phyloP scores from a whole-genome alignment of 1,284 basidiomycete genomes.

The Laetiporus sulphureus region DNA sequence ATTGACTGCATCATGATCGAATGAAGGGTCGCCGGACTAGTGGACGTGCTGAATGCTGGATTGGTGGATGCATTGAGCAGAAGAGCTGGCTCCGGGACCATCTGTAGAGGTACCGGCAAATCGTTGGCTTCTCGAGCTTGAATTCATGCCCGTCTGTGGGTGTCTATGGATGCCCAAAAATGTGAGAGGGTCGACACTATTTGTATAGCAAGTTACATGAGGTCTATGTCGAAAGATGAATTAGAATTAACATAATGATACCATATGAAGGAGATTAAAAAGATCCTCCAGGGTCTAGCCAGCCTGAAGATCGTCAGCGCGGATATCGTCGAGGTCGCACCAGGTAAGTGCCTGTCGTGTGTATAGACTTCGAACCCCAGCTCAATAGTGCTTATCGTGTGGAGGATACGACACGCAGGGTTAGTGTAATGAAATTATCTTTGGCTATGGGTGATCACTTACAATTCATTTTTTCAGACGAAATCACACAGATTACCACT shows the following conservation, averaged over 20 bases:
- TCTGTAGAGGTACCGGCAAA: slow-evolving; percentile 16
- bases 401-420: slow-evolving; percentile 26
- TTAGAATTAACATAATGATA: too few relatives aligned
- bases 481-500: slow-evolving; percentile 29
- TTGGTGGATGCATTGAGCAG: too few relatives aligned
- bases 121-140: slow-evolving; percentile 34
- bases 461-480: slow-evolving; percentile 16
- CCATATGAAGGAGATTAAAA: slow-evolving; percentile 34
- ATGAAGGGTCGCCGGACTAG: slow-evolving; percentile 11
- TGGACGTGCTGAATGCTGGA: neutral
- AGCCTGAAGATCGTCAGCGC: slow-evolving; percentile 34
- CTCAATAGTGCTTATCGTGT: neutral
- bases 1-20: slow-evolving; percentile 18
- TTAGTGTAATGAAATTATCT: neutral
- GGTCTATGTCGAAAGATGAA: too few relatives aligned
- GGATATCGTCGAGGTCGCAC: slow-evolving; percentile 34
- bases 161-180: slow-evolving; percentile 44
- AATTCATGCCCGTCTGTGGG: slow-evolving; percentile 68
- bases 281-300: slow-evolving; percentile 31
- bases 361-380: neutral
- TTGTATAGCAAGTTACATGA: slow-evolving; percentile 26
- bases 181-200: slow-evolving; percentile 33
- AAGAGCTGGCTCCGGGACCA: slow-evolving; percentile 14
- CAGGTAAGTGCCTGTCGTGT: slow-evolving; percentile 18
- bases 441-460: neutral